phyloP scores from a whole-genome alignment of 768 basidiomycete species.

The Lactifluus piperatus region DNA sequence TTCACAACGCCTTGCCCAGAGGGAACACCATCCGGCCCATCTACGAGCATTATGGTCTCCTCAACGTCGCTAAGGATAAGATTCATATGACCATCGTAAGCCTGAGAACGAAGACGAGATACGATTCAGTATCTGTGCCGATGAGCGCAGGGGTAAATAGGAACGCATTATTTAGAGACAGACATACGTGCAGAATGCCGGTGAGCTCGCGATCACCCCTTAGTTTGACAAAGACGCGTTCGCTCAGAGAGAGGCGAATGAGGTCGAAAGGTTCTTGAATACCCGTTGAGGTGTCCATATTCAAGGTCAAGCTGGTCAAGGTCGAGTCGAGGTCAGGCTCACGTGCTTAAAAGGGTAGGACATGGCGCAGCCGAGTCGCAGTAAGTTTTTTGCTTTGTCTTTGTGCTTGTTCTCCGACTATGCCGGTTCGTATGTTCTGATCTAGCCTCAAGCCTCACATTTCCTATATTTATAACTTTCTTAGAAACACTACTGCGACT shows the following conservation, averaged over 20 bases:
- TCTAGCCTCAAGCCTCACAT: background rate
- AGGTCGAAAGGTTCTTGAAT: conserved; percentile 98
- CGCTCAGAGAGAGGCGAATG: conserved; percentile 90
- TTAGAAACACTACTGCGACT: conserved; percentile 91
- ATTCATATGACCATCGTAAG: conserved; percentile 99
- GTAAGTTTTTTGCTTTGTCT: no score
- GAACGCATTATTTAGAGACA: background rate
- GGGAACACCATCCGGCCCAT: conserved; percentile 57
- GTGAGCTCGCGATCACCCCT: conserved; percentile 88
- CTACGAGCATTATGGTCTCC: conserved; percentile 96
- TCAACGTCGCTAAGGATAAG: conserved; percentile 96
- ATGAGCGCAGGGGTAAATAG: conserved; percentile 11
- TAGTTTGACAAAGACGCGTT: conserved; percentile 97
- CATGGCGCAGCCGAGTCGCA: no score
- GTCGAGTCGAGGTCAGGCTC: background rate
- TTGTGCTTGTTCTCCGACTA: conserved; percentile 22
- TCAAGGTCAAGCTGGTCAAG: background rate
- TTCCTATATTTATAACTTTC: background rate
- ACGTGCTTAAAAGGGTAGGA: background rate
- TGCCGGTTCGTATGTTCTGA: conserved; percentile 49
- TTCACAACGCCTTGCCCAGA: conserved; percentile 56
- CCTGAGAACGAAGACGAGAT: conserved; percentile 39
- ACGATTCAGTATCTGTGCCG: conserved; percentile 12
- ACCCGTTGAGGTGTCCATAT: conserved; percentile 64
- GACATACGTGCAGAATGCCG: conserved; percentile 83